A percentile compares a stretch with the other conserved stretches of the same genome.
Evolutionary conservation across 768 basidiomycete genomes (phyloP).

Genomic region (Hortiboletus flavorubellus): DNA sequence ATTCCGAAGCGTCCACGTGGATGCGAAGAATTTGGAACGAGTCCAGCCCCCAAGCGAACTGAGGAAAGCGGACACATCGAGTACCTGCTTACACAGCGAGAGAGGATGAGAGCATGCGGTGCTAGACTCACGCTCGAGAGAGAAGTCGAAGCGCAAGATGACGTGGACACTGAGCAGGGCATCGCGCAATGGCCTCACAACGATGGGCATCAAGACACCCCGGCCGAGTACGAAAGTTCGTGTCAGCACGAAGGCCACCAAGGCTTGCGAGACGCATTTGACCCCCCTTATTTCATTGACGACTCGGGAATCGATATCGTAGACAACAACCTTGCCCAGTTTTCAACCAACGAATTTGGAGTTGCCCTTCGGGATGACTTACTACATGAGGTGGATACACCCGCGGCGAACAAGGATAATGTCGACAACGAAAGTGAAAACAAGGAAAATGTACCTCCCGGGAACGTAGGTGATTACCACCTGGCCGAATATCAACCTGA

Average conservation of each 20-base stretch:
- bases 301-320: conserved; percentile 15
- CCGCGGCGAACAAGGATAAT: conserved; percentile 15
- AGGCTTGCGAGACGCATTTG: not conserved
- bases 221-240: not conserved
- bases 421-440: conserved; percentile 8
- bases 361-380: conserved; percentile 11
- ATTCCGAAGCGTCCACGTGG: conserved; percentile 12
- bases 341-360: conserved; percentile 6
- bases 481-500: not conserved
- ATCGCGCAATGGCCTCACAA: not conserved
- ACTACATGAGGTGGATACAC: not conserved
- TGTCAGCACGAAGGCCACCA: not conserved
- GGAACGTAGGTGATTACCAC: not conserved
- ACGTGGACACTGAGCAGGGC: not conserved
- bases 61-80: conserved; percentile 13
- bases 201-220: not conserved
- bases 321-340: conserved; percentile 3
- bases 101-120: conserved; percentile 18
- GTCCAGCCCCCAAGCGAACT: conserved; percentile 19
- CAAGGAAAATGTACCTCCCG: conserved; percentile 17
- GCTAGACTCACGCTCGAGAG: not conserved
- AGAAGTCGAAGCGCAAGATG: not conserved
- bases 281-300: conserved; percentile 7
- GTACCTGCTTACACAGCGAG: conserved; percentile 26
- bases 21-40: conserved; percentile 26